These are phyloP conservation scores for Pleurotus djamor DNA, from an alignment of 768 basidiomycete species.

Conservation along the genomic window DNA sequence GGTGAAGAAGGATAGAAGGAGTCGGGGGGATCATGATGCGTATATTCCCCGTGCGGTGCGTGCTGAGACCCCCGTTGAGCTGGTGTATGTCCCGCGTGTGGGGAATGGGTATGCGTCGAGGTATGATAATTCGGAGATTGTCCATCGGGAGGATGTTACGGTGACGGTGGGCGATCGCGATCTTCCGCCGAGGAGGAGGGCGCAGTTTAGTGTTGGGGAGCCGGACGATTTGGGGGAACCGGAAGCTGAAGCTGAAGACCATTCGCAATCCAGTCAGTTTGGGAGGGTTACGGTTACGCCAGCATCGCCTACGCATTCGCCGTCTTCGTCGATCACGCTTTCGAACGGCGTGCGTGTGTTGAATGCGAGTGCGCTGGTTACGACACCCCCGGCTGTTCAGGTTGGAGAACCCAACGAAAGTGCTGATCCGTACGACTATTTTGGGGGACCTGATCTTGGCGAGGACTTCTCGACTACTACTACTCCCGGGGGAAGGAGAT, in stretches of 20 bases:
- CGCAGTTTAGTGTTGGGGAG: conserved; percentile 2
- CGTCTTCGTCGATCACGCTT: neutral
- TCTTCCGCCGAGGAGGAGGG: neutral
- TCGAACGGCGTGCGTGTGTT: neutral
- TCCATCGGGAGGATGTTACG: conserved; percentile 3
- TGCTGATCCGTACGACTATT: conserved; percentile 54
- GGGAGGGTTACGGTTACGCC: conserved; percentile 5
- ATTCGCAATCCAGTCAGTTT: neutral
- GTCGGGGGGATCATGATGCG: conserved; percentile 14
- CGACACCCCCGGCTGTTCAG: conserved; percentile 18
- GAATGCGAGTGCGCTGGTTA: conserved; percentile 9
- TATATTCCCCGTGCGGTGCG: conserved; percentile 20
- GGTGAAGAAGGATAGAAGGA: conserved; percentile 12
- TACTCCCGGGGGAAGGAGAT: conserved; percentile 12
- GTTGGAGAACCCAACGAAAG: conserved; percentile 13
- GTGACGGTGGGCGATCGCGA: neutral
- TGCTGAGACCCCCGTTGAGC: conserved; percentile 56
- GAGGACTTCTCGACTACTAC: conserved; percentile 36
- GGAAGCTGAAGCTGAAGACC: neutral
- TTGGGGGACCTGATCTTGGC: conserved; percentile 55
- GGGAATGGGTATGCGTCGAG: conserved; percentile 30
- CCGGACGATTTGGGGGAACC: conserved; percentile 2
- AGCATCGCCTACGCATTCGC: conserved; percentile 2
- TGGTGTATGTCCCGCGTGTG: conserved; percentile 67
- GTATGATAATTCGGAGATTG: neutral